phyloP scores from a whole-genome alignment of 257 asterid species.

The Solanum corneliomulleri region DNA sequence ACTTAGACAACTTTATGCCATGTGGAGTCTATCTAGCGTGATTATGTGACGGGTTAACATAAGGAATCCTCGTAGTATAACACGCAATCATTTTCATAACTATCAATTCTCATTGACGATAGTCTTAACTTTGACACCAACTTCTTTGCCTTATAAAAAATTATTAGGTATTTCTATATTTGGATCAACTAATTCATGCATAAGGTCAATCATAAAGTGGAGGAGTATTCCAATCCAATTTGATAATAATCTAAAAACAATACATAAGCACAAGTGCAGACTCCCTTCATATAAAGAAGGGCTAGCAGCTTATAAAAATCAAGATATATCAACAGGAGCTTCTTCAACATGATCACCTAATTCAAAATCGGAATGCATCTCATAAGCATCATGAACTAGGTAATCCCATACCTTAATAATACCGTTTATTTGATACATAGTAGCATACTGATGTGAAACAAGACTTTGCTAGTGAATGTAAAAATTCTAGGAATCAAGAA shows the following conservation, averaged over 20 bases:
- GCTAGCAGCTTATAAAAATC: too few species aligned
- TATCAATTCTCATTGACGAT: not conserved
- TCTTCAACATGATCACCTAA: too few species aligned
- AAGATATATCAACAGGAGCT: too few species aligned
- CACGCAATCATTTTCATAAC: not conserved
- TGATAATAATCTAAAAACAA: not conserved
- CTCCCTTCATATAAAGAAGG: not conserved
- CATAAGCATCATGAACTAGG: too few species aligned
- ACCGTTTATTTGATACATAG: not conserved
- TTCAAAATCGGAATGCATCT: too few species aligned
- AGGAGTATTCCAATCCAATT: not conserved
- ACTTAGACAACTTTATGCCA: too few species aligned
- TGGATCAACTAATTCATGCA: not conserved
- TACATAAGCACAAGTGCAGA: not conserved
- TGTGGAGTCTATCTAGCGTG: too few species aligned
- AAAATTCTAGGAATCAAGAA: not conserved
- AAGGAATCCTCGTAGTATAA: too few species aligned
- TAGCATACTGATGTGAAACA: not conserved
- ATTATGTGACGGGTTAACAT: too few species aligned
- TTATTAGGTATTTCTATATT: not conserved
- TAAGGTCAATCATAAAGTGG: not conserved
- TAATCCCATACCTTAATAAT: not conserved
- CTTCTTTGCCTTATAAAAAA: not conserved
- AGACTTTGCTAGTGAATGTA: not conserved
- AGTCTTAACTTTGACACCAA: not conserved